phyloP scores from a whole-genome alignment of 805 yeast genomes.

The Nakazawaea ishiwadae region DNA sequence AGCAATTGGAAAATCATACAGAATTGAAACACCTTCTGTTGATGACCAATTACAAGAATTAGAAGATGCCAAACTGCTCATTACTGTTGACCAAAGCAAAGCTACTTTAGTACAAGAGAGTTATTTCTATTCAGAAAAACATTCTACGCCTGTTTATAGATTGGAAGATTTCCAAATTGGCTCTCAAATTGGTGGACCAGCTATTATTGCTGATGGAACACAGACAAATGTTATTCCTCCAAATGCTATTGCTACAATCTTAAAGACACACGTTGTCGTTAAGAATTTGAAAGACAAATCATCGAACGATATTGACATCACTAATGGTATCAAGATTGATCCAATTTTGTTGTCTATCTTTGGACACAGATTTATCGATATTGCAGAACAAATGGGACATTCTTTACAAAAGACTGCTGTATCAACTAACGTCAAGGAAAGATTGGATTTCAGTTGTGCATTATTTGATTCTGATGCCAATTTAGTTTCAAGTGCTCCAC shows the following conservation, averaged over 20 bases:
- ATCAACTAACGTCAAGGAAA: conserved; percentile 77
- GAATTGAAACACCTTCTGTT: conserved; percentile 34
- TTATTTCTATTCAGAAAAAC: conserved; percentile 50
- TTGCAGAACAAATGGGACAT: conserved; percentile 87
- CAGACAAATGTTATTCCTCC: conserved; percentile 78
- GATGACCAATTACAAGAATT: conserved; percentile 50
- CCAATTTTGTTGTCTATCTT: conserved; percentile 74
- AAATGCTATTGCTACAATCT: conserved; percentile 46
- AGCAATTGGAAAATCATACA: conserved; percentile 59
- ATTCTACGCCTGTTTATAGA: conserved; percentile 49
- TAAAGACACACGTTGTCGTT: conserved; percentile 60
- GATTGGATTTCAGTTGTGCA: conserved; percentile 84
- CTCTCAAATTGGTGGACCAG: conserved; percentile 59
- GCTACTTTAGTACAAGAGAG: conserved; percentile 37
- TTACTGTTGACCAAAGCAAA: conserved; percentile 21
- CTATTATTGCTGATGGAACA: conserved; percentile 72
- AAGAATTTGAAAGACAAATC: conserved; percentile 16
- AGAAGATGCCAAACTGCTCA: conserved; percentile 17
- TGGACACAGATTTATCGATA: conserved; percentile 83
- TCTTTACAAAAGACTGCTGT: conserved; percentile 77
- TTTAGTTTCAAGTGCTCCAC: conserved; percentile 84
- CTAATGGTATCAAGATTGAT: conserved; percentile 37
- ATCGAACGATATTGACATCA: conserved; percentile 17
- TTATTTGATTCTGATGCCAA: conserved; percentile 73
- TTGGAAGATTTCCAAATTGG: conserved; percentile 54